These are phyloP conservation scores for Ulvella scutata DNA, from an alignment of 139 green algal genomes.

Conservation along the genomic window DNA sequence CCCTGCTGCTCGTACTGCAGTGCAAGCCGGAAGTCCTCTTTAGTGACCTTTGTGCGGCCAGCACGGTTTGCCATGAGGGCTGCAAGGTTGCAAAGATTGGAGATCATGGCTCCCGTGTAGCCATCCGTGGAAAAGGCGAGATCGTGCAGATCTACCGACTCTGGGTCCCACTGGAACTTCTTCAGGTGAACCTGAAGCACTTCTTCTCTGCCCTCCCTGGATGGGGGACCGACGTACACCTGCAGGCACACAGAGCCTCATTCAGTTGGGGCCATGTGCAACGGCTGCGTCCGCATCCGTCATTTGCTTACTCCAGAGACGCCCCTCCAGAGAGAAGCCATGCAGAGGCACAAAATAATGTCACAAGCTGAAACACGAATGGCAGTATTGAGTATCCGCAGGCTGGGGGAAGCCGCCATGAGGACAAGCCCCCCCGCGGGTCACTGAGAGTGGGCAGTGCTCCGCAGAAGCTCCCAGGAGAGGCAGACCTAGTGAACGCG, in stretches of 20 bases:
- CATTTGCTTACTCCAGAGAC: no score
- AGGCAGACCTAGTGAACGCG: no score
- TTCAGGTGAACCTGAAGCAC: conserved; percentile 30
- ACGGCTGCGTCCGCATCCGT: no score
- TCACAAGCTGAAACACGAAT: no score
- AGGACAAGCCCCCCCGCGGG: no score
- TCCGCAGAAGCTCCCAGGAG: no score
- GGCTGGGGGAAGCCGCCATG: no score
- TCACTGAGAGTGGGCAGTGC: no score
- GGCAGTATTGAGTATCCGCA: no score
- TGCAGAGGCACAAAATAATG: no score
- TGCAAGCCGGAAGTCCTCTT: conserved; percentile 39
- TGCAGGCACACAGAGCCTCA: background rate
- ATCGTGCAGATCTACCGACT: conserved; percentile 26
- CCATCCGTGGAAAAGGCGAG: conserved; percentile 34
- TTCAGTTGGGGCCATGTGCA: no score
- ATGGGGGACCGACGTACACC: background rate
- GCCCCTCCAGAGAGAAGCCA: no score
- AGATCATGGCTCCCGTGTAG: conserved; percentile 38
- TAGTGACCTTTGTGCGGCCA: conserved; percentile 28
- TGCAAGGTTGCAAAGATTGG: conserved; percentile 67
- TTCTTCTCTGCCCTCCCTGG: background rate
- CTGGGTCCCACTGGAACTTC: conserved; percentile 7
- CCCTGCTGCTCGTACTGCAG: conserved; percentile 44
- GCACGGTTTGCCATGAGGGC: conserved; percentile 45